These are phyloP conservation scores for Trichoderma breve DNA, from an alignment of 2,329 filamentous ascomycete species.

Conservation along the genomic window DNA sequence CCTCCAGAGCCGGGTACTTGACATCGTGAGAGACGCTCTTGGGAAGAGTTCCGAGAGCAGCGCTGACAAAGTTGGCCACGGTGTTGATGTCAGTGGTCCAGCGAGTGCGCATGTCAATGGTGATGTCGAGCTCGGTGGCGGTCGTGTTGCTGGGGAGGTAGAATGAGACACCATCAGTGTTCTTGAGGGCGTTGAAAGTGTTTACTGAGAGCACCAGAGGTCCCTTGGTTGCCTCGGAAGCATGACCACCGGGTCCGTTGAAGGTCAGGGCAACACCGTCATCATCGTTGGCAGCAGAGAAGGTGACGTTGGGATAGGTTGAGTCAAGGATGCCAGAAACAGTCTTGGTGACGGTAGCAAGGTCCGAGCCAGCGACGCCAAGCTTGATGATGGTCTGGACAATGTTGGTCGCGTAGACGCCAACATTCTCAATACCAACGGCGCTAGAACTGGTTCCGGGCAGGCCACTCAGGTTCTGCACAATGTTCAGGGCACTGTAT, in stretches of 20 bases:
- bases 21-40: constrained; percentile 20
- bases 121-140: constrained; percentile 23
- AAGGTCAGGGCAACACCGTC: constrained; percentile 21
- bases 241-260: constrained; percentile 23
- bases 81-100: constrained; percentile 20
- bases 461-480: constrained; percentile 12
- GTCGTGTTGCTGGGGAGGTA: constrained; percentile 23
- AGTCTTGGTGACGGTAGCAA: constrained; percentile 14
- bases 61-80: constrained; percentile 19
- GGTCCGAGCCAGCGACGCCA: constrained; percentile 18
- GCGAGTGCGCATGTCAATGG: constrained; percentile 23
- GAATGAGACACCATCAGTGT: constrained; percentile 8
- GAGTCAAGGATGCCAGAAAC: constrained; percentile 19
- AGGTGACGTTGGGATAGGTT: constrained; percentile 21
- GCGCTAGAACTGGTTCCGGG: constrained; percentile 21
- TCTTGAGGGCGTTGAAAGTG: constrained; percentile 21
- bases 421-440: constrained; percentile 22
- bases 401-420: constrained; percentile 23
- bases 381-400: constrained; percentile 21
- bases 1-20: constrained; percentile 23
- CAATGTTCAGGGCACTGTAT: constrained; percentile 20
- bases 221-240: constrained; percentile 21
- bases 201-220: constrained; percentile 20
- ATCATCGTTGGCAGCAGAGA: constrained; percentile 7
- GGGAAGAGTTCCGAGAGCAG: constrained; percentile 17